Evolutionary conservation across 2,329 filamentous ascomycete species (phyloP), one percentile per base, ranked within the genome.

Genomic region (Tetracladium maxilliforme): DNA sequence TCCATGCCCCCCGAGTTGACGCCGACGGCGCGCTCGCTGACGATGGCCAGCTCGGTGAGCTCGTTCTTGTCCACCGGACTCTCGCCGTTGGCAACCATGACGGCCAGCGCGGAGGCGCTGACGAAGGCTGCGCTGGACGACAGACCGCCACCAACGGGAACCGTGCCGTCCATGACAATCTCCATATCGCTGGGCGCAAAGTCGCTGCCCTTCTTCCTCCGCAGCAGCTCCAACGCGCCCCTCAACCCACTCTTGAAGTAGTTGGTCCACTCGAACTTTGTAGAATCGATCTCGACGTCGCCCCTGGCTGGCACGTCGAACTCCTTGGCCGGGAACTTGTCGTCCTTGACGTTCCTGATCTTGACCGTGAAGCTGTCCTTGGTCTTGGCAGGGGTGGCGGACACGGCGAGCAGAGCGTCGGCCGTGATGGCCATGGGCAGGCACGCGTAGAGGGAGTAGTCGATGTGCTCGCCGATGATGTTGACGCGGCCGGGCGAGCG

Each of bases 1-100:
- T 98, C 90, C 90, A 98, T 95, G 28, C 81, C 90, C 49, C 90
- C 90, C 5, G 84, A 92, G 54, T 95, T 95, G 39, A 98, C 90
- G 25, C 90, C 90, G 4, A 95, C 90, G 10, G 80, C 76, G 29
- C 90, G 72, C 56, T 98, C 90, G 22, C 84, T 92, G 19, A 94
- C 82, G 37, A 98, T 87, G 13, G 90, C 86, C 25, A 95, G 64
- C 54, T 95, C 86, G 2, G 87, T 81, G 21, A 98, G 58, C 48
- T 90, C 79, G 37, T 78, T 90, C 64, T 95, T 95, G 50, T 92
- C 77, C 14, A 98, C 73, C 11, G 67, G 52, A 14, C 64, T 54
- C 45, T 82, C 71, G 17, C 81, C 79, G 48, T 94, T 92, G 25
- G 86, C 86, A 32, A 72, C 68, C 64, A 95, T 70, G 17, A 92